phyloP scores from a whole-genome alignment of 2,329 filamentous ascomycete genomes.

The Colletotrichum falcatum region DNA sequence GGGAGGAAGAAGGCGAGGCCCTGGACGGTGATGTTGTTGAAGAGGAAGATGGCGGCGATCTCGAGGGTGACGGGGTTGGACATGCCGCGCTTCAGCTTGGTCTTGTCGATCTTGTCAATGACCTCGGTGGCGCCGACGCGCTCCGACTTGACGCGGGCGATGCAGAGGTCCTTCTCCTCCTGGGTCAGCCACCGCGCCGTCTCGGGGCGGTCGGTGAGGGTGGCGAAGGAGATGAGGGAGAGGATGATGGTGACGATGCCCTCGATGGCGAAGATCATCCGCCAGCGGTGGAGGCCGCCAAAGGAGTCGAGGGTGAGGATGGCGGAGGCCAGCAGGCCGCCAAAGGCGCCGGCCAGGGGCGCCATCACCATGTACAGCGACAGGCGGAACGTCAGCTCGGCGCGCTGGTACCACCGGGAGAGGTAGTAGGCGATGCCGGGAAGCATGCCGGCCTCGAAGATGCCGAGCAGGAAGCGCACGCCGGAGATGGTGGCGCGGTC shows the following conservation, averaged over 20 bases:
- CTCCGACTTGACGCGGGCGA: conserved; percentile 76
- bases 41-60: conserved; percentile 69
- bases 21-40: conserved; percentile 78
- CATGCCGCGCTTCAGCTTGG: conserved; percentile 71
- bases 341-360: conserved; percentile 77
- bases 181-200: conserved; percentile 74
- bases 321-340: conserved; percentile 72
- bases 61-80: conserved; percentile 70
- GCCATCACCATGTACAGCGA: conserved; percentile 78
- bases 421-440: conserved; percentile 82
- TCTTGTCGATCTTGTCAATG: conserved; percentile 71
- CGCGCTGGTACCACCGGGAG: conserved; percentile 77
- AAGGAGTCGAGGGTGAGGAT: conserved; percentile 73
- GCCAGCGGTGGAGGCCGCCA: conserved; percentile 68
- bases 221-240: conserved; percentile 70
- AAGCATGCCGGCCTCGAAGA: conserved; percentile 80
- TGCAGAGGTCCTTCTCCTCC: conserved; percentile 75
- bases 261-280: conserved; percentile 79
- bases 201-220: conserved; percentile 75
- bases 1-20: conserved; percentile 77
- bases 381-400: conserved; percentile 75
- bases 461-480: conserved; percentile 74
- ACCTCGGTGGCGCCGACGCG: conserved; percentile 70
- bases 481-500: conserved; percentile 63
- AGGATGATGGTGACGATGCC: conserved; percentile 64